Evolutionary conservation across 2,329 filamentous ascomycete genomes (phyloP).

Genomic region (Hypocreales sp.): DNA sequence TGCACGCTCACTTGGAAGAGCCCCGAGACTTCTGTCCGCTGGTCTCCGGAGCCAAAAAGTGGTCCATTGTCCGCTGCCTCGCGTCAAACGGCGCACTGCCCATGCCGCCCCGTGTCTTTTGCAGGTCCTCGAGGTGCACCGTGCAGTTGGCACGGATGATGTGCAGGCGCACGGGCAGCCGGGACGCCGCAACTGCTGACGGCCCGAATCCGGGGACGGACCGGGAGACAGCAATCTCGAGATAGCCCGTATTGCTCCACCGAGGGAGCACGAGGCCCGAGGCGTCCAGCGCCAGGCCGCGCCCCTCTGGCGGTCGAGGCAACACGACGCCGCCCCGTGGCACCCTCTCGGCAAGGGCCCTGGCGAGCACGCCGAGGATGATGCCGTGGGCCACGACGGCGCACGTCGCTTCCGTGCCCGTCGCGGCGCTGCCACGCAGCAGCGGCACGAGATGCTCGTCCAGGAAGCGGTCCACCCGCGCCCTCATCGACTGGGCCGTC

Average conservation of each 20-base stretch:
- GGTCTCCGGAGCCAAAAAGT: constrained; percentile 48
- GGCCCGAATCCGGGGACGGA: no score
- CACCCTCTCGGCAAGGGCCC: constrained; percentile 42
- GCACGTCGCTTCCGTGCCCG: constrained; percentile 17
- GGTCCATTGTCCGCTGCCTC: constrained; percentile 59
- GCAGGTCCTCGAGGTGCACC: constrained; percentile 57
- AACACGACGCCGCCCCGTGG: no score
- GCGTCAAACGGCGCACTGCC: constrained; percentile 64
- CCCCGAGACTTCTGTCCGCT: no score
- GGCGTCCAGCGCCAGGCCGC: not conserved
- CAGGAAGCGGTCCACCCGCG: constrained; percentile 51
- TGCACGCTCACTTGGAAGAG: no score
- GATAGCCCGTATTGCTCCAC: constrained; percentile 39
- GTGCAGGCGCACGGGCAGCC: constrained; percentile 22
- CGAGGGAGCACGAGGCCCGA: constrained; percentile 11
- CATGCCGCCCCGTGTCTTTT: constrained; percentile 68
- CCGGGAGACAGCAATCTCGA: constrained; percentile 16
- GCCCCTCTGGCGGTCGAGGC: no score
- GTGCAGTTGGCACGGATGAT: constrained; percentile 52
- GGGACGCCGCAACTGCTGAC: constrained; percentile 7
- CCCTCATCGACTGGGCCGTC: constrained; percentile 48
- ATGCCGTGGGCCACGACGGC: constrained; percentile 74
- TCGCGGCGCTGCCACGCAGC: constrained; percentile 3
- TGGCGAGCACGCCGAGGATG: constrained; percentile 56
- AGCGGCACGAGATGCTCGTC: constrained; percentile 45